A percentile compares a stretch with the other conserved stretches of the same genome.
These are phyloP conservation scores for Curvularia sp. DNA, from an alignment of 2,329 filamentous ascomycete species.

Conservation along the genomic window DNA sequence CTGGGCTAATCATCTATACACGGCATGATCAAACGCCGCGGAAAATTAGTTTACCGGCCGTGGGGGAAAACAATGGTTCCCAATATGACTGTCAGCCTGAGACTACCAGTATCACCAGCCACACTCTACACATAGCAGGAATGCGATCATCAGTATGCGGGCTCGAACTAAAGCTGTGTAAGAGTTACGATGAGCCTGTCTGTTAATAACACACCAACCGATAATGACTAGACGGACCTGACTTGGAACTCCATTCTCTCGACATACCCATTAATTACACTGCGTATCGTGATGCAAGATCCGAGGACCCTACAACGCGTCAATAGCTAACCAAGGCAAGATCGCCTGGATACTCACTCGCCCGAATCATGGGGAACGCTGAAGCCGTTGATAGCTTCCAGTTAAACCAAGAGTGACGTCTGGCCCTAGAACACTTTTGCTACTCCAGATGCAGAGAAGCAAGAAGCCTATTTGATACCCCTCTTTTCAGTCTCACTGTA, in stretches of 20 bases:
- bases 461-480: slow-evolving; percentile 62
- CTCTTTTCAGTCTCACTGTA: slow-evolving; percentile 94
- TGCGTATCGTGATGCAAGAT: slow-evolving; percentile 26
- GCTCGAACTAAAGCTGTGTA: not conserved
- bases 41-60: slow-evolving; percentile 11
- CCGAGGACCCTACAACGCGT: slow-evolving; percentile 32
- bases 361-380: slow-evolving; percentile 4
- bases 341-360: slow-evolving; percentile 26
- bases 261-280: slow-evolving; percentile 16
- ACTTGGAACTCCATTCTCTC: slow-evolving; percentile 14
- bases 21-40: slow-evolving; percentile 7
- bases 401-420: not conserved
- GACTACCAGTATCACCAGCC: not conserved
- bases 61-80: slow-evolving; percentile 1
- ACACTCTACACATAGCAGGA: not conserved
- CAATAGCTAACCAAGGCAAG: slow-evolving; percentile 21
- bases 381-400: not conserved
- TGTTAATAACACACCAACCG: slow-evolving; percentile 11
- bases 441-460: not conserved
- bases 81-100: slow-evolving; percentile 1
- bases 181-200: slow-evolving; percentile 2
- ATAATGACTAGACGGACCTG: slow-evolving; percentile 18
- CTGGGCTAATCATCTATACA: not conserved
- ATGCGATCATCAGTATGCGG: not conserved
- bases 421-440: not conserved